These are phyloP conservation scores for Metschnikowia corniflorae DNA, from an alignment of 805 yeast species.

Conservation along the genomic window DNA sequence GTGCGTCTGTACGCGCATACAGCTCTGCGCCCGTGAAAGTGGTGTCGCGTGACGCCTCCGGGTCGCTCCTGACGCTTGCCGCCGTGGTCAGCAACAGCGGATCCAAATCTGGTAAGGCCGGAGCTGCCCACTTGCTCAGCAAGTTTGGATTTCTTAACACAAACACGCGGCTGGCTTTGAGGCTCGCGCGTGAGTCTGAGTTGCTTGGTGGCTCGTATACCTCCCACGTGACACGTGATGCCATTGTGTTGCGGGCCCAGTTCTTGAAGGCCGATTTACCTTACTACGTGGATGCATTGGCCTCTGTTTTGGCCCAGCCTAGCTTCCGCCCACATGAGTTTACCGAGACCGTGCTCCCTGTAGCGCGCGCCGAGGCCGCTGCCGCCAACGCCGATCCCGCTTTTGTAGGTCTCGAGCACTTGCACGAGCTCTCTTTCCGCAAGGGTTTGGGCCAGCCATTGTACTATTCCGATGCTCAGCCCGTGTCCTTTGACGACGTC, in stretches of 20 bases:
- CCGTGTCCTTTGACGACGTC: conserved; percentile 59
- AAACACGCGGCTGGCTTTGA: conserved; percentile 76
- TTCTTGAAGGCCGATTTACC: conserved; percentile 89
- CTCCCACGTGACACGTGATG: conserved; percentile 76
- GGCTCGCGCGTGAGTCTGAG: conserved; percentile 93
- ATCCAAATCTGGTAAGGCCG: conserved; percentile 69
- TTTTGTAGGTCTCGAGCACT: conserved; percentile 67
- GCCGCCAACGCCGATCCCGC: conserved; percentile 49
- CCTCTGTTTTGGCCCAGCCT: conserved; percentile 66
- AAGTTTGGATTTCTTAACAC: conserved; percentile 85
- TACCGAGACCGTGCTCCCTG: conserved; percentile 76
- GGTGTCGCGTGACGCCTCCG: conserved; percentile 53
- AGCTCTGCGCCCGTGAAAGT: conserved; percentile 47
- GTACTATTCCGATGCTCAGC: conserved; percentile 62
- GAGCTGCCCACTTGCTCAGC: conserved; percentile 81
- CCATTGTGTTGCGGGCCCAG: conserved; percentile 71
- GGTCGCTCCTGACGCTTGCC: conserved; percentile 69
- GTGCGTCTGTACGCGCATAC: conserved; percentile 41
- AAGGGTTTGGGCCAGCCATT: conserved; percentile 83
- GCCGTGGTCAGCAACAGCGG: conserved; percentile 83
- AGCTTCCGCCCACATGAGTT: conserved; percentile 81
- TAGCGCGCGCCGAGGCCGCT: conserved; percentile 61
- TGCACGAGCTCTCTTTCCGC: conserved; percentile 81
- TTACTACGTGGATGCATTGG: conserved; percentile 82
- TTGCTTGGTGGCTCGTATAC: conserved; percentile 81